Conservation (phyloP, 176 grass and related monocot species). For the Musa acuminata region DNA sequence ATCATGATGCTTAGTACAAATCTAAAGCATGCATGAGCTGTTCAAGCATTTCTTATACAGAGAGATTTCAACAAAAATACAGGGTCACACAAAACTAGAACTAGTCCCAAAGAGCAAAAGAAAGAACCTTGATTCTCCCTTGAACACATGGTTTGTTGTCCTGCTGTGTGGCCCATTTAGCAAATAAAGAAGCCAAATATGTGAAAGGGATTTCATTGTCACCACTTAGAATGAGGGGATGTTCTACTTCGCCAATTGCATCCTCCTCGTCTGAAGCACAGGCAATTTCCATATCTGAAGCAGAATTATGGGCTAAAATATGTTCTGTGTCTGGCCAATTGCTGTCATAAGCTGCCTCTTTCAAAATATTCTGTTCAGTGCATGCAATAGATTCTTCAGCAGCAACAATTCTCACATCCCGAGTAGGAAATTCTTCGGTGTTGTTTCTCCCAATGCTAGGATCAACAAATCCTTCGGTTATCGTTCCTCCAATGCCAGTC, state of each 20-base stretch:
- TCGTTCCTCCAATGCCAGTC: background rate
- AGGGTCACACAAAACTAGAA: too few species aligned
- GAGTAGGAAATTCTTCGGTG: constrained; percentile 32
- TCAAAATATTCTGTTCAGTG: constrained; percentile 21
- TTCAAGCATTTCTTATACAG: background rate
- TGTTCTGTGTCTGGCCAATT: constrained; percentile 8
- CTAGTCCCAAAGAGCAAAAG: background rate
- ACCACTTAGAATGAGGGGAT: constrained; percentile 43
- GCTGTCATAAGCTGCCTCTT: constrained; percentile 19
- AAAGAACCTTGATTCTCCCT: constrained; percentile 78
- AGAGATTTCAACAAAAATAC: too few species aligned
- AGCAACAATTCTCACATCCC: background rate
- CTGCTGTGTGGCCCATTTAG: constrained; percentile 44
- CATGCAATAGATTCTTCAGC: background rate
- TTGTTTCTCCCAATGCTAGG: constrained; percentile 19
- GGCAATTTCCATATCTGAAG: constrained; percentile 23
- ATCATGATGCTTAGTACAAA: background rate
- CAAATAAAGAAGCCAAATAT: constrained; percentile 54
- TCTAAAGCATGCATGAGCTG: background rate
- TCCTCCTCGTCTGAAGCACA: constrained; percentile 28
- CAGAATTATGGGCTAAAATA: constrained; percentile 17
- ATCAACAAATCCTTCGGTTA: constrained; percentile 1
- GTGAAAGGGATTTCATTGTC: constrained; percentile 51
- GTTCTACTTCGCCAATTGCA: constrained; percentile 21
- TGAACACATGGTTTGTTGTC: constrained; percentile 39